phyloP scores from a whole-genome alignment of 352 stramenopile genomes.

The Pythium aquatile region DNA sequence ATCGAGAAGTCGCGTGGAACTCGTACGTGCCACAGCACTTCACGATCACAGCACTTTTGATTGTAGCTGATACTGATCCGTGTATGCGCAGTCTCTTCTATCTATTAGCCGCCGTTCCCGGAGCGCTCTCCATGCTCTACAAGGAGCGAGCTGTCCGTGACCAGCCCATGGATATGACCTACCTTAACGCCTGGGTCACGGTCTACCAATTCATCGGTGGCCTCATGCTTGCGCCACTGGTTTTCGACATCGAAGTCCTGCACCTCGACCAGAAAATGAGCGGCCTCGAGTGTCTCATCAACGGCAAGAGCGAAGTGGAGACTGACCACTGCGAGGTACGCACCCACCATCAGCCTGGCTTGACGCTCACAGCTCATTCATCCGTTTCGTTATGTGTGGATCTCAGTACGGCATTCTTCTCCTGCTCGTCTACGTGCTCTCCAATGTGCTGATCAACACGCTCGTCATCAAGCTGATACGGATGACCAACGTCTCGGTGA shows the following conservation, averaged over 20 bases:
- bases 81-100: constrained; percentile 52
- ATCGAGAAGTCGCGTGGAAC: constrained; percentile 80
- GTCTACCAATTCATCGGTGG: constrained; percentile 85
- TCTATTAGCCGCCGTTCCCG: constrained; percentile 69
- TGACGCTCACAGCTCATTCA: not conserved
- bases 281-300: constrained; percentile 76
- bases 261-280: constrained; percentile 82
- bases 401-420: constrained; percentile 68
- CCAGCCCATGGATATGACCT: constrained; percentile 86
- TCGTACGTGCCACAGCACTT: constrained; percentile 34
- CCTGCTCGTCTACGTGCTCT: constrained; percentile 68
- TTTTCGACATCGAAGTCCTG: constrained; percentile 71
- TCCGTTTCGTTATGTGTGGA: not conserved
- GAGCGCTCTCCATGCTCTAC: constrained; percentile 83
- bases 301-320: constrained; percentile 62
- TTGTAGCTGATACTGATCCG: not conserved
- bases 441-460: constrained; percentile 79
- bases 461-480: constrained; percentile 68
- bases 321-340: constrained; percentile 77
- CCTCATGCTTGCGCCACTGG: constrained; percentile 74
- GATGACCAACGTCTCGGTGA: constrained; percentile 75
- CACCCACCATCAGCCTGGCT: no score
- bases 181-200: constrained; percentile 85
- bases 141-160: constrained; percentile 80
- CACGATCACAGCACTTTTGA: not conserved